Evolutionary conservation across 768 basidiomycete species (phyloP).

Genomic region (Galerina marginata): DNA sequence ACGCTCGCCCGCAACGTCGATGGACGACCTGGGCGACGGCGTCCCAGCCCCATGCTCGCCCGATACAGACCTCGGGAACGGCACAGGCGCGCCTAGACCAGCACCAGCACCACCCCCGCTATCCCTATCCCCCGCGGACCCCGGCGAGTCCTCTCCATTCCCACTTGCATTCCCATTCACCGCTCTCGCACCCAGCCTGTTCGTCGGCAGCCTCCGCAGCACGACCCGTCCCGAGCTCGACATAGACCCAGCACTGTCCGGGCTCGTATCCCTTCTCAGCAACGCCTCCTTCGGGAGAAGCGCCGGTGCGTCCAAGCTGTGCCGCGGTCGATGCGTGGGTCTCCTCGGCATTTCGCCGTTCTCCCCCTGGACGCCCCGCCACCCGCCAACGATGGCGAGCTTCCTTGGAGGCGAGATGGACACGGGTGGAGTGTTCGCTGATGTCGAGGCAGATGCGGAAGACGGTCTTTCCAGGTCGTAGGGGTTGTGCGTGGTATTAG

Average conservation of each 20-base stretch:
- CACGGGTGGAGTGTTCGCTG: slow-evolving; percentile 29
- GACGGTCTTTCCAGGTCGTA: neutral
- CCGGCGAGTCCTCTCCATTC: slow-evolving; percentile 40
- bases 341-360: slow-evolving; percentile 56
- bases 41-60: slow-evolving; percentile 24
- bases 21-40: slow-evolving; percentile 46
- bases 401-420: slow-evolving; percentile 58
- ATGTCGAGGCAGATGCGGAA: slow-evolving; percentile 4
- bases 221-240: slow-evolving; percentile 49
- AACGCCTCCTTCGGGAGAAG: slow-evolving; percentile 55
- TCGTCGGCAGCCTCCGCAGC: slow-evolving; percentile 58
- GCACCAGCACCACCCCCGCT: too few relatives aligned
- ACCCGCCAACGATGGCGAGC: slow-evolving; percentile 55
- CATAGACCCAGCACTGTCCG: slow-evolving; percentile 50
- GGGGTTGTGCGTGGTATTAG: neutral
- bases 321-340: slow-evolving; percentile 67
- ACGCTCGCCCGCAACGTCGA: slow-evolving; percentile 39
- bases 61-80: slow-evolving; percentile 69
- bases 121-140: slow-evolving; percentile 25
- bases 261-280: slow-evolving; percentile 60
- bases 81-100: slow-evolving; percentile 42
- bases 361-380: slow-evolving; percentile 42
- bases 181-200: slow-evolving; percentile 43
- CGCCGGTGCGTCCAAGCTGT: slow-evolving; percentile 61
- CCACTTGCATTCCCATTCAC: neutral